Percentiles rank a stretch among this genome's conserved stretches.
phyloP scores from a whole-genome alignment of 2,329 filamentous ascomycete genomes.

The Mollisia scopiformis region DNA sequence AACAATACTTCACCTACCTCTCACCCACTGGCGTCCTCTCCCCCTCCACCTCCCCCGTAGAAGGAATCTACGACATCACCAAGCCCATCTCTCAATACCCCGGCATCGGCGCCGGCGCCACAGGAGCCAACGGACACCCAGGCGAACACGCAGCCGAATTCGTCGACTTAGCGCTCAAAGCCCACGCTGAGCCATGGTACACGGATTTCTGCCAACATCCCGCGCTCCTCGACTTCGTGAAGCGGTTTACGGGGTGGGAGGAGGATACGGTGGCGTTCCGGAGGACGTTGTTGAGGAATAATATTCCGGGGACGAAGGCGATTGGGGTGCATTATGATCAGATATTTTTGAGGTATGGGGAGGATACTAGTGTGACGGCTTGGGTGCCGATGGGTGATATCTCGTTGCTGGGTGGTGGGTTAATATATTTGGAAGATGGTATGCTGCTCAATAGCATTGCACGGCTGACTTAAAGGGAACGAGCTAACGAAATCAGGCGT shows the following conservation, averaged over 20 bases:
- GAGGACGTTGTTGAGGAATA: conserved; percentile 49
- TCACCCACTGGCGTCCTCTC: conserved; percentile 59
- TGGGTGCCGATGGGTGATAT: conserved; percentile 57
- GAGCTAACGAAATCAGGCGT: conserved; percentile 7
- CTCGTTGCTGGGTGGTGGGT: conserved; percentile 54
- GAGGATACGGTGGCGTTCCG: conserved; percentile 57
- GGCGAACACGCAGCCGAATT: conserved; percentile 38
- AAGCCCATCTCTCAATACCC: conserved; percentile 45
- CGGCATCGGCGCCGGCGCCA: conserved; percentile 55
- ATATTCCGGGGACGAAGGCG: conserved; percentile 51
- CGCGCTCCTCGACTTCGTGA: conserved; percentile 50
- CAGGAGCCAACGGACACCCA: conserved; percentile 48
- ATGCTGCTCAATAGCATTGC: too few relatives aligned
- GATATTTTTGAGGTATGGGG: conserved; percentile 52
- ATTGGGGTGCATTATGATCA: conserved; percentile 58
- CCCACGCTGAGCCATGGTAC: conserved; percentile 55
- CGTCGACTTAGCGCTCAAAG: conserved; percentile 54
- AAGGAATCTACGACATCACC: conserved; percentile 54
- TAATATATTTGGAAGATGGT: conserved; percentile 61
- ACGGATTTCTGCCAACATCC: conserved; percentile 54
- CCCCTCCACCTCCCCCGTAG: conserved; percentile 51
- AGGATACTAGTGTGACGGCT: conserved; percentile 50
- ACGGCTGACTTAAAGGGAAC: too few relatives aligned
- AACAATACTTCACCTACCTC: conserved; percentile 56
- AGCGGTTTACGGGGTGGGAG: conserved; percentile 56